A percentile compares a stretch with the other conserved stretches of the same genome.
Conservation (phyloP, 805 yeast species). For the Metschnikowia vanudenii region DNA sequence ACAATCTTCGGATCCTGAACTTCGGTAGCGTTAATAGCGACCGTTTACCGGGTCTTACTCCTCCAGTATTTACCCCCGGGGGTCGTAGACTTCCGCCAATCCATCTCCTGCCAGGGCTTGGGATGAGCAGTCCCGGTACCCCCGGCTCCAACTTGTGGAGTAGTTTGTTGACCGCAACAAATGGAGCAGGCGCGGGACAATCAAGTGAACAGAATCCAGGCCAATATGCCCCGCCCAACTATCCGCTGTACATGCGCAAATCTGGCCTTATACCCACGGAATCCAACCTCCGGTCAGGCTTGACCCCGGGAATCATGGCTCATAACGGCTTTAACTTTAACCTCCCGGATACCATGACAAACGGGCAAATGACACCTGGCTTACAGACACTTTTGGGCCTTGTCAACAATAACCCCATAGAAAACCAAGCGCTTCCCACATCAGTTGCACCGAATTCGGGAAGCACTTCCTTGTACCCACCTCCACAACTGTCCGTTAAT, state of each 20-base stretch:
- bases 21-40: conserved; percentile 26
- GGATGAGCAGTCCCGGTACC: conserved; percentile 46
- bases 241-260: conserved; percentile 36
- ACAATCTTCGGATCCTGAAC: conserved; percentile 35
- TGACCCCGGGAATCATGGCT: conserved; percentile 55
- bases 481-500: neutral
- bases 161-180: conserved; percentile 44
- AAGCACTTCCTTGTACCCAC: neutral
- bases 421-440: neutral
- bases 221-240: conserved; percentile 8
- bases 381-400: conserved; percentile 40
- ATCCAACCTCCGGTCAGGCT: conserved; percentile 65
- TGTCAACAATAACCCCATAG: conserved; percentile 11
- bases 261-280: conserved; percentile 78
- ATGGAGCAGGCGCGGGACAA: conserved; percentile 14
- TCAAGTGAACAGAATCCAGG: conserved; percentile 7
- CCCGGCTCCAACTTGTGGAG: conserved; percentile 53
- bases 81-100: conserved; percentile 58
- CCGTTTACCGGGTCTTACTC: conserved; percentile 40
- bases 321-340: conserved; percentile 35
- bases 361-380: conserved; percentile 50
- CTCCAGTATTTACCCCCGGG: conserved; percentile 56
- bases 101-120: conserved; percentile 44
- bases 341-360: conserved; percentile 39
- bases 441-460: neutral